Conservation (phyloP, 805 yeast species). For the Starmera pachycereana region DNA sequence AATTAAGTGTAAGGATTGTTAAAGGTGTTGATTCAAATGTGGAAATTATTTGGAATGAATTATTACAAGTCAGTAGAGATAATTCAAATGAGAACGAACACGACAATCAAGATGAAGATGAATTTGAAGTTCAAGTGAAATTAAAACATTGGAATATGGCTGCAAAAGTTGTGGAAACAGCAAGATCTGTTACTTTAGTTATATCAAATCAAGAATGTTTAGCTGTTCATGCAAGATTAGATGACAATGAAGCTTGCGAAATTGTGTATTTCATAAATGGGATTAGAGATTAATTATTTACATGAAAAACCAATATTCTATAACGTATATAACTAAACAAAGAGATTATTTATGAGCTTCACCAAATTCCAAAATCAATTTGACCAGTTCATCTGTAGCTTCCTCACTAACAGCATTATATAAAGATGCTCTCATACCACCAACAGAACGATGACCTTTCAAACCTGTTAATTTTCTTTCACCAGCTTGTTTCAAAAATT, state of each 20-base stretch:
- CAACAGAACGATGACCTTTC: conserved; percentile 95
- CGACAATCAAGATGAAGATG: conserved; percentile 17
- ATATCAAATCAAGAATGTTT: conserved; percentile 49
- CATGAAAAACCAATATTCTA: too few species aligned
- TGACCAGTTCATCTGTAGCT: conserved; percentile 46
- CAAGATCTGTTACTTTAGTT: conserved; percentile 50
- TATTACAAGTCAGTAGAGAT: conserved; percentile 31
- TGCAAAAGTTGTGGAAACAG: conserved; percentile 45
- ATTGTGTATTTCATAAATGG: conserved; percentile 47
- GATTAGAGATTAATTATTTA: conserved; percentile 3
- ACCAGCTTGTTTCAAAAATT: conserved; percentile 62
- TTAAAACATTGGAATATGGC: conserved; percentile 64
- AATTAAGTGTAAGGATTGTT: conserved; percentile 39
- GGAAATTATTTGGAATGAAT: conserved; percentile 49
- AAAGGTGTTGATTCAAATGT: conserved; percentile 44
- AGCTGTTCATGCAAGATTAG: conserved; percentile 56
- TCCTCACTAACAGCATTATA: conserved; percentile 75
- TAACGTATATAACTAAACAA: not conserved
- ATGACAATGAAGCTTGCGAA: conserved; percentile 54
- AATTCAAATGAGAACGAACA: conserved; percentile 16
- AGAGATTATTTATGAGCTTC: conserved; percentile 19
- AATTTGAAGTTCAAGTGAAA: conserved; percentile 38
- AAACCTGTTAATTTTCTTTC: conserved; percentile 57
- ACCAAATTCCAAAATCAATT: conserved; percentile 54
- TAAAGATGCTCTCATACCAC: conserved; percentile 90